Evolutionary conservation across 148 eudicot genomes (phyloP).

Genomic region (Rhododendron ovatum): DNA sequence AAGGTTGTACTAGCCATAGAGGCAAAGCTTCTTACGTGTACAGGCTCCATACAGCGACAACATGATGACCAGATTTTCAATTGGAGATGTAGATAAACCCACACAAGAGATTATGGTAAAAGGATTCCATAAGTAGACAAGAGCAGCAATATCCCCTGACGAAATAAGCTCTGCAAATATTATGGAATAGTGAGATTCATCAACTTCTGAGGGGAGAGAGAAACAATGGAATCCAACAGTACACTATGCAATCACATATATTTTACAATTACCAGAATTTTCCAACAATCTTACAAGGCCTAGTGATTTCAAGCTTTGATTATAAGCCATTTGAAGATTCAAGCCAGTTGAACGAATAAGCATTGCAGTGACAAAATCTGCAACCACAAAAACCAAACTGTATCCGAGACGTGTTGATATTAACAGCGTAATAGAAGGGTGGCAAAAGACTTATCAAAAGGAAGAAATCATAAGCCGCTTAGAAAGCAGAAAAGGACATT

Average conservation of each 20-base stretch:
- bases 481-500: background rate
- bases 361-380: constrained; percentile 83
- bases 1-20: background rate
- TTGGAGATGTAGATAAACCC: constrained; percentile 79
- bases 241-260: background rate
- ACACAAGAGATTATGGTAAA: constrained; percentile 77
- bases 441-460: background rate
- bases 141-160: constrained; percentile 86
- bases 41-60: constrained; percentile 89
- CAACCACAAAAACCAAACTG: constrained; percentile 92
- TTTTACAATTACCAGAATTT: constrained; percentile 40
- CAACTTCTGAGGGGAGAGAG: constrained; percentile 7
- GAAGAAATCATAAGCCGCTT: background rate
- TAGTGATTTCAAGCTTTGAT: constrained; percentile 49
- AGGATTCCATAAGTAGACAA: constrained; percentile 94
- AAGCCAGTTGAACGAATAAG: constrained; percentile 78
- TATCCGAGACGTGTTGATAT: constrained; percentile 61
- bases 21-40: constrained; percentile 50
- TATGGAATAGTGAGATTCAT: constrained; percentile 16
- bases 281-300: constrained; percentile 39
- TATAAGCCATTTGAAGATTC: constrained; percentile 52
- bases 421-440: constrained; percentile 5
- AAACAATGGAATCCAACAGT: background rate
- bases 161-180: constrained; percentile 44
- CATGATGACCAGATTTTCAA: constrained; percentile 71